Conservation (phyloP, 2,329 filamentous ascomycete species). For the Exophiala spinifera region DNA sequence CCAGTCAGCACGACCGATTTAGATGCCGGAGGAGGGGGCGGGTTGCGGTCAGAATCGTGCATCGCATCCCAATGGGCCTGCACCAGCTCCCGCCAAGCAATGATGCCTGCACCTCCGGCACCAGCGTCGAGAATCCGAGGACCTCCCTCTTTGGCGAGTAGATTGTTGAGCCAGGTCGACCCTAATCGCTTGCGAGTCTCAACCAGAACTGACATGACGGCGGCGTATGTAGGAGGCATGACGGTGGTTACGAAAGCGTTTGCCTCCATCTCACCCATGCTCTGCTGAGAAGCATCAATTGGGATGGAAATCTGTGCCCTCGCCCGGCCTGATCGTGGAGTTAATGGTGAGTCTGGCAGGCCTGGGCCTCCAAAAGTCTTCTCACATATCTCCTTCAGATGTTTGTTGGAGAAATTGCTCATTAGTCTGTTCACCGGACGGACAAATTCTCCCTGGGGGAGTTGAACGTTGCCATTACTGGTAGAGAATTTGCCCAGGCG, state of each 20-base stretch:
- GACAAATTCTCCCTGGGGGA: constrained; percentile 68
- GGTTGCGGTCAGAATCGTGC: constrained; percentile 40
- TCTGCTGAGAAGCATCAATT: constrained; percentile 53
- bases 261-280: constrained; percentile 61
- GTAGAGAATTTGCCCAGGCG: constrained; percentile 70
- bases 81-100: constrained; percentile 68
- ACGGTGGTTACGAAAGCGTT: constrained; percentile 58
- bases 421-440: constrained; percentile 69
- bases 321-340: constrained; percentile 53
- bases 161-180: constrained; percentile 54
- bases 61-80: constrained; percentile 77
- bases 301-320: constrained; percentile 58
- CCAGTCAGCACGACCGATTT: constrained; percentile 79
- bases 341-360: constrained; percentile 69
- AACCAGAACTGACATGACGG: constrained; percentile 53
- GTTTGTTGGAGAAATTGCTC: constrained; percentile 65
- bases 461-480: constrained; percentile 67
- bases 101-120: constrained; percentile 58
- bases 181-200: constrained; percentile 61
- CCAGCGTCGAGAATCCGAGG: constrained; percentile 60
- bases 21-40: constrained; percentile 54
- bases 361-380: constrained; percentile 71
- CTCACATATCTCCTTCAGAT: constrained; percentile 70
- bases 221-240: constrained; percentile 61
- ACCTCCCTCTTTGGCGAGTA: constrained; percentile 56